Base-by-base conservation (phyloP, 768 basidiomycete genomes). In the Nidularia pulvinata region DNA sequence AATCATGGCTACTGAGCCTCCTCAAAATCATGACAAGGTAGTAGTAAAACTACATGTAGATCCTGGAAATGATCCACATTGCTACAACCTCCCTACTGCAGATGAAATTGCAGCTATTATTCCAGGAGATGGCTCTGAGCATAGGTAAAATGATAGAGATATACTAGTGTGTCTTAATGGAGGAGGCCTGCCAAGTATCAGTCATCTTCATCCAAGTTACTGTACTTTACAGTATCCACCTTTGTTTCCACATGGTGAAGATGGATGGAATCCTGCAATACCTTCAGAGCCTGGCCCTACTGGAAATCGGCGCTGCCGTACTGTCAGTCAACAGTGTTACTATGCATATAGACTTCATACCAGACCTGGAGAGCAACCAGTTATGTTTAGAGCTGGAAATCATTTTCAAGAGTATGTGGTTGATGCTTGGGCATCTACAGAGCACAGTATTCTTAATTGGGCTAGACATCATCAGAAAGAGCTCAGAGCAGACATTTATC, bases 51-150 rank as follows among this genome's bases (percentile, higher is more conserved):
- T 46, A 10, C 25, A 22, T 46, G 45, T 46, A 14, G 25, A 11
- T 14, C n/a, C 45, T 46, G 45, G 45, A 10, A n/a, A 10, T 46
- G 45, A 46, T 25, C 59, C 46, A 0, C 59, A 72, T 5, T 49
- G 66, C 10, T 79, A 82, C 49, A 81, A 82, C 56, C 54, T 75
- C 0, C 79, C 80, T 2, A 74, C 70, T 46, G 65, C 69, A 1
- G 59, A 54, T 46, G 54, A 60, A 19, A 46, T 82, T 52, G 75
- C 75, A 39, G 69, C 73, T 0, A 66, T 82, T 37, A 36, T 81
- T 0, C 50, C 50, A 19, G 37, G 45, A 14, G 45, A 46, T 46
- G 45, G 37, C 22, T 14, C 50, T 33, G 35, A 13, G n/a, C 19
- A 33, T 30, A 30, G 25, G 25, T 30, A 1, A 16, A 50, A 61